Evolutionary conservation across 78 protist species (phyloP).

Genomic region (Isochrysis galbana): DNA sequence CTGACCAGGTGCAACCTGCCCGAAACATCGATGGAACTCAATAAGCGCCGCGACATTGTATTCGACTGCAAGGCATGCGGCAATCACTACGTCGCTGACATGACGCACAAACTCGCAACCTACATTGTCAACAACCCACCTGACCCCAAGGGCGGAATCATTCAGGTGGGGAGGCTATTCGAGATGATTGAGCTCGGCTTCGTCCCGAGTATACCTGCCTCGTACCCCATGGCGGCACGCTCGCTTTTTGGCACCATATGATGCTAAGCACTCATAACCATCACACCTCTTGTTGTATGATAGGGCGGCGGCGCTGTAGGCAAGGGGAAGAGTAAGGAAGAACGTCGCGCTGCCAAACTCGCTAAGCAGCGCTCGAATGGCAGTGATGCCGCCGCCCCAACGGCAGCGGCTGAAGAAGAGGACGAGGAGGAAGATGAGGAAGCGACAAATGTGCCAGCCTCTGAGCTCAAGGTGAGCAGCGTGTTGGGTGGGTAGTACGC

Average conservation of each 20-base stretch:
- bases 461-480: background rate
- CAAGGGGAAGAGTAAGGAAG: background rate
- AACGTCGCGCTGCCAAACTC: background rate
- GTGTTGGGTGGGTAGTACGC: no score
- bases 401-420: background rate
- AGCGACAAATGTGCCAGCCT: background rate
- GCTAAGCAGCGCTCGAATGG: background rate
- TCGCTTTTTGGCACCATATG: background rate
- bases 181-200: background rate
- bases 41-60: constrained; percentile 26
- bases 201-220: no score
- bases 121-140: constrained; percentile 85
- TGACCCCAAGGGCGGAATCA: background rate
- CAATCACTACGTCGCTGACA: constrained; percentile 40
- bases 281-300: background rate
- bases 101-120: constrained; percentile 36
- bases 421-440: background rate
- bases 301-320: background rate
- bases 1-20: constrained; percentile 83
- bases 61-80: constrained; percentile 81
- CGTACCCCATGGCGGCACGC: background rate
- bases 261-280: background rate
- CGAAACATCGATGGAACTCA: constrained; percentile 66
- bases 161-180: background rate
- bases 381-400: background rate